Evolutionary conservation across 1,284 basidiomycete species (phyloP), one percentile per base, ranked within the genome.

Genomic region (Apiotrichum gamsii): DNA sequence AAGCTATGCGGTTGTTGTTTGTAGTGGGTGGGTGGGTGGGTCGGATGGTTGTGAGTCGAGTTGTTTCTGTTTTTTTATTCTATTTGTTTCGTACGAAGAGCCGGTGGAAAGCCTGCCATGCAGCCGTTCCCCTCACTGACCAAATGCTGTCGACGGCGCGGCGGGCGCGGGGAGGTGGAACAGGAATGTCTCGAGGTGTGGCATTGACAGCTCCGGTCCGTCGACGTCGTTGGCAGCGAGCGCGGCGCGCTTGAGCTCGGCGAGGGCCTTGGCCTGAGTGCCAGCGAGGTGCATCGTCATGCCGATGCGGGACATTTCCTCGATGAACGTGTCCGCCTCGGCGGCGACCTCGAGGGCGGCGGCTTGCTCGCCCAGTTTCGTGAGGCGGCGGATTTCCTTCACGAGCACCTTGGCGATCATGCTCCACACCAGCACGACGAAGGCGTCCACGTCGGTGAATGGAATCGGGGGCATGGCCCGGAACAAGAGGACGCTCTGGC

Each of bases 381-480:
- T 44, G 18, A 63, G 51, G 24, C 68, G 54, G 32, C 63, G 58
- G 33, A 61, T 42, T 51, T 70, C 68, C 49, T 69, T 69, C 48
- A 67, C 49, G 24, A 70, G 47, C 1, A 59, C 49, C 44, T 65
- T 66, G 25, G 59, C 57, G 15, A 67, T 57, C 57, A 70, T 60
- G 41, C 61, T 61, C 68, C 67, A 70, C 15, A 69, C 60, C 21
- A 67, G 52, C 13, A 66, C 49, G 6, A 60, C 49, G 43, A 67
- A 64, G 10, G 62, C 59, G 35, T 70, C 68, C 21, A 66, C 60
- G 34, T 68, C 68, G 1, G 56, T 52, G 34, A 59, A 53, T 1
- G 64, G 60, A 21, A 70, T 45, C 1, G 54, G 54, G 1, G 61
- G 59, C 13, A 65, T 24, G 18, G 54, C 40, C 20, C 57, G 51